Evolutionary conservation across 495 filamentous ascomycete genomes (phyloP).

Genomic region (Trichoderma gamsii): DNA sequence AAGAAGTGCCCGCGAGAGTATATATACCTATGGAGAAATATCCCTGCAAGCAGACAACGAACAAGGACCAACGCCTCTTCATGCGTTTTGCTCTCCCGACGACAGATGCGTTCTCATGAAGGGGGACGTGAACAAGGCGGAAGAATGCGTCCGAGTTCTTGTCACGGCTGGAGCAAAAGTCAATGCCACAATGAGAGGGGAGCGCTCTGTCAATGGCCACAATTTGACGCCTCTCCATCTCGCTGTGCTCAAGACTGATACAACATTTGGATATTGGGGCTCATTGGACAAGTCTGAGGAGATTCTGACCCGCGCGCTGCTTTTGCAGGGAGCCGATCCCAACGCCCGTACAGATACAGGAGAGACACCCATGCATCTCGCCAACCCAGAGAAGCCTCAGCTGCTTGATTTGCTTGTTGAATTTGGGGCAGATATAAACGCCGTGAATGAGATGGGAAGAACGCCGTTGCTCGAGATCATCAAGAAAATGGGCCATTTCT

Average conservation of each 20-base stretch:
- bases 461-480: background rate
- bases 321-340: background rate
- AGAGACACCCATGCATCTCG: background rate
- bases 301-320: background rate
- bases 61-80: background rate
- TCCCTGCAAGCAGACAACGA: background rate
- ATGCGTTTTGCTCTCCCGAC: background rate
- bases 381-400: background rate
- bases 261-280: background rate
- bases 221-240: conserved; percentile 25
- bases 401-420: background rate
- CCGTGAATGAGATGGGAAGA: background rate
- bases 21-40: background rate
- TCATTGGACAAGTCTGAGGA: background rate
- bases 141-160: background rate
- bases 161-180: conserved; percentile 11
- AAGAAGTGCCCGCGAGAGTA: background rate
- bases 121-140: background rate
- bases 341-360: background rate
- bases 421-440: background rate
- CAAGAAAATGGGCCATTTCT: background rate
- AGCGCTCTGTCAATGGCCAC: background rate
- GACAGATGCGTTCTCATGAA: background rate
- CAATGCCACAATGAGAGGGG: background rate
- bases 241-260: conserved; percentile 16